phyloP scores from a whole-genome alignment of 2,329 filamentous ascomycete species.

The Fusarium foetens region DNA sequence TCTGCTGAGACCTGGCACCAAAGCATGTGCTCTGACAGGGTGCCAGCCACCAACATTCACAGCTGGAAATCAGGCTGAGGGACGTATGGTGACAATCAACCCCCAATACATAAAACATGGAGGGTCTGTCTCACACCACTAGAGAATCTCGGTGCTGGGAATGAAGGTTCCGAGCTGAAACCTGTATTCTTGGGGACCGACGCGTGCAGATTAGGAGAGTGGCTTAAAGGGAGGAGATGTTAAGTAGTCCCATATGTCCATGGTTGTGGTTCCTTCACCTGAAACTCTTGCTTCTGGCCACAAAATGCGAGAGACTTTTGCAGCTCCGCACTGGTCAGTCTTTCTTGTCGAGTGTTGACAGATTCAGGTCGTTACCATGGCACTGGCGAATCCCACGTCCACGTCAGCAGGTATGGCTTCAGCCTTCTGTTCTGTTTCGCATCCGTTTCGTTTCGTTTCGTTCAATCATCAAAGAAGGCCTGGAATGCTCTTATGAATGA shows the following conservation, averaged over 20 bases:
- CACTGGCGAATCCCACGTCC: neutral
- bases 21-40: neutral
- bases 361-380: neutral
- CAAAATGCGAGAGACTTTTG: neutral
- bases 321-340: neutral
- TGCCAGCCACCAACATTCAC: conserved; percentile 2
- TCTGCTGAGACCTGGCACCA: neutral
- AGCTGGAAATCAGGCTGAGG: neutral
- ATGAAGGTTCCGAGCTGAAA: neutral
- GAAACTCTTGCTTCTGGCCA: neutral
- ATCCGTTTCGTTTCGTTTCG: neutral
- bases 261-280: neutral
- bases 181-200: neutral
- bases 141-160: neutral
- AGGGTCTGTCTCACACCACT: conserved; percentile 1
- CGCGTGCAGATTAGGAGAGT: neutral
- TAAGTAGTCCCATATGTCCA: conserved; percentile 9
- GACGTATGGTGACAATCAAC: neutral
- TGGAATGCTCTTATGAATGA: neutral
- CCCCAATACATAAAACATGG: neutral
- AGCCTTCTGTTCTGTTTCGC: neutral
- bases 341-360: neutral
- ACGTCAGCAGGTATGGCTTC: neutral
- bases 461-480: neutral
- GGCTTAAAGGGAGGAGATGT: neutral